These are phyloP conservation scores for Teratosphaeria zuluensis DNA, from an alignment of 2,329 filamentous ascomycete genomes.

Conservation along the genomic window DNA sequence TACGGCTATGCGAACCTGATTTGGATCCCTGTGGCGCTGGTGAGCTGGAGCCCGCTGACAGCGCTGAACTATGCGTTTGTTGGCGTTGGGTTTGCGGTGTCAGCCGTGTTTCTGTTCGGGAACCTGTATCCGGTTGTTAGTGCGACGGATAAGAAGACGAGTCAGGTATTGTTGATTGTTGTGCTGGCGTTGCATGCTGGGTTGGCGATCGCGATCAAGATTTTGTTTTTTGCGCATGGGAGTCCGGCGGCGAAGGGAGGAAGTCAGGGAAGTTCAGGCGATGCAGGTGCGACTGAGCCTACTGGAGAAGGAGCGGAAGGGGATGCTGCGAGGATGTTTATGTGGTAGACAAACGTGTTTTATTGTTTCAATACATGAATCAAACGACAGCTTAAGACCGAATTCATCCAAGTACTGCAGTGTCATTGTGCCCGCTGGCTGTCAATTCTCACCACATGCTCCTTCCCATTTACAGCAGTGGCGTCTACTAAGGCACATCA, in stretches of 20 bases:
- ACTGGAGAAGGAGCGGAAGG: constrained; percentile 3
- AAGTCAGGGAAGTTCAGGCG: neutral
- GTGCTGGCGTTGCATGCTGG: constrained; percentile 80
- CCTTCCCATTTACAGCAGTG: no score
- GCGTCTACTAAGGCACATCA: neutral
- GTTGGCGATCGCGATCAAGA: constrained; percentile 89
- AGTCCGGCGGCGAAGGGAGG: constrained; percentile 23
- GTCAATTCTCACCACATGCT: no score
- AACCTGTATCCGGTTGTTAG: constrained; percentile 80
- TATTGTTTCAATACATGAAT: neutral
- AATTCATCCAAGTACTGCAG: neutral
- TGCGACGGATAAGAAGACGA: constrained; percentile 84
- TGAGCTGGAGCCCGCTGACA: constrained; percentile 79
- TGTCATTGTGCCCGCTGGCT: no score
- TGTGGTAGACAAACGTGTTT: neutral
- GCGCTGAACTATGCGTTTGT: constrained; percentile 91
- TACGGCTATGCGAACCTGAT: constrained; percentile 96
- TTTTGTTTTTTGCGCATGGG: constrained; percentile 75
- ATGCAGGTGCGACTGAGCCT: constrained; percentile 1
- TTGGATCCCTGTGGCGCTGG: constrained; percentile 89
- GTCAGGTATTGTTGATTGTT: constrained; percentile 73
- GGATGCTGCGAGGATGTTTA: neutral
- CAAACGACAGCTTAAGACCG: neutral
- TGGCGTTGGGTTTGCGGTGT: constrained; percentile 71
- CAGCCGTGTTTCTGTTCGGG: constrained; percentile 72